Base-by-base conservation (phyloP, 352 stramenopile genomes). In the Thalassiosira ordinaria region DNA sequence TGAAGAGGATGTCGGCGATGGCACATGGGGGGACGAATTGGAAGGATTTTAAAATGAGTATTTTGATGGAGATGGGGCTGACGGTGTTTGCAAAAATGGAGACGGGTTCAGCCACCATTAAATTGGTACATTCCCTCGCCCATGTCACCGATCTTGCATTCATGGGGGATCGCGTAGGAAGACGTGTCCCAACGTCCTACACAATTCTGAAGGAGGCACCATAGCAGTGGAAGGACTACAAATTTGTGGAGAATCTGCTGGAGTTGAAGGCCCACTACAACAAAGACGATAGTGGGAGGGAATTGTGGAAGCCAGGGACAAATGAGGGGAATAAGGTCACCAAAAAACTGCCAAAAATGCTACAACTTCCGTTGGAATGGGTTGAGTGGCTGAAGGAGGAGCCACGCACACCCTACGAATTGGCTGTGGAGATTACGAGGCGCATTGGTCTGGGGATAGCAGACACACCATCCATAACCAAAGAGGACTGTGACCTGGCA, bases 31-130 rank as follows among this genome's bases (percentile, higher is more conserved):
- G 49, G 22, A 16, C 13, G 18, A 57, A 20, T 33, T 33, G 18
- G 49, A 33, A 57, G 22, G 49, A 33, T 14, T 20, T 57, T 16
- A 27, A 57, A 33, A 57, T 29, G 49, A 33, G 49, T 20, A 57
- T 57, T 16, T 16, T 57, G 20, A 57, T 57, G 22, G 49, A 57
- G n/a, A 57, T 33, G 49, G 49, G 49, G 20, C 20, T 57, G 20
- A 26, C 13, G 7, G 8, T 33, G 2, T 57, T 57, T 57, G 49
- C 49, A 33, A 57, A 27, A 57, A 57, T 57, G 49, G 20, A 29
- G 13, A 5, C 49, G 6, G 22, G 49, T 5, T 57, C 22, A 20
- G 4, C 49, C 26, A 57, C 49, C n/a, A 57, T 57, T 20, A 57
- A 7, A 20, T 8, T 33, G 49, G 7, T 57, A 3, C 49, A 57